Conservation (phyloP, 495 filamentous ascomycete species). For the Xeromyces bisporus region DNA sequence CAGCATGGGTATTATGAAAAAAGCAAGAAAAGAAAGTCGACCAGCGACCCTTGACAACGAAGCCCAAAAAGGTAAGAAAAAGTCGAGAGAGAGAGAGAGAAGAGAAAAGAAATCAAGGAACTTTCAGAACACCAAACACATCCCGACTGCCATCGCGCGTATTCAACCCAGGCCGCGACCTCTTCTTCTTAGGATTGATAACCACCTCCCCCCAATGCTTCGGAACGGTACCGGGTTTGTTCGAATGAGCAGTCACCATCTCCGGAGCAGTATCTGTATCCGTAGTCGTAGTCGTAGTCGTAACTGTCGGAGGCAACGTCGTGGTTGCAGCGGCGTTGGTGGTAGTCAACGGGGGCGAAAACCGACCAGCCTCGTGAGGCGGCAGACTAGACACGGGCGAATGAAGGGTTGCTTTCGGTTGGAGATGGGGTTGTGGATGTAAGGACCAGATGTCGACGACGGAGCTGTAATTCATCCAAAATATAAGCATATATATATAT, state of each 20-base stretch:
- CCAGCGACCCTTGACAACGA: constrained; percentile 8
- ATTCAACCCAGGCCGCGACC: constrained; percentile 16
- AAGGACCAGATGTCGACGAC: constrained; percentile 35
- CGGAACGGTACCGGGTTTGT: constrained; percentile 16
- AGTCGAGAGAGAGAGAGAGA: constrained; percentile 3
- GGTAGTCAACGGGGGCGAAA: no score
- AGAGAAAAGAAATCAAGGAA: constrained; percentile 10
- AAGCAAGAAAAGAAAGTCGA: background rate
- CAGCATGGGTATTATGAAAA: background rate
- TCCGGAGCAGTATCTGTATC: background rate
- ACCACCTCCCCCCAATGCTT: constrained; percentile 34
- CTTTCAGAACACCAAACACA: constrained; percentile 31
- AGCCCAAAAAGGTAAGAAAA: background rate
- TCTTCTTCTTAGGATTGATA: constrained; percentile 25
- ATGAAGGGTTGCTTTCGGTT: constrained; percentile 28
- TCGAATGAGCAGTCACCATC: constrained; percentile 7
- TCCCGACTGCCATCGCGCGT: constrained; percentile 13
- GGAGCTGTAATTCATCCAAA: constrained; percentile 12
- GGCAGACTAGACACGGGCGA: constrained; percentile 14
- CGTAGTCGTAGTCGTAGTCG: background rate
- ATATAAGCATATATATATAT: no score
- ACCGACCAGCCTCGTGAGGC: constrained; percentile 12
- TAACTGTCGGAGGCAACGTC: background rate
- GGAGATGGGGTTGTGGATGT: constrained; percentile 32
- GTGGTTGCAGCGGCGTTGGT: no score